Base-by-base conservation (phyloP, 2,329 filamentous ascomycete genomes). In the Gnomoniopsis sp. region DNA sequence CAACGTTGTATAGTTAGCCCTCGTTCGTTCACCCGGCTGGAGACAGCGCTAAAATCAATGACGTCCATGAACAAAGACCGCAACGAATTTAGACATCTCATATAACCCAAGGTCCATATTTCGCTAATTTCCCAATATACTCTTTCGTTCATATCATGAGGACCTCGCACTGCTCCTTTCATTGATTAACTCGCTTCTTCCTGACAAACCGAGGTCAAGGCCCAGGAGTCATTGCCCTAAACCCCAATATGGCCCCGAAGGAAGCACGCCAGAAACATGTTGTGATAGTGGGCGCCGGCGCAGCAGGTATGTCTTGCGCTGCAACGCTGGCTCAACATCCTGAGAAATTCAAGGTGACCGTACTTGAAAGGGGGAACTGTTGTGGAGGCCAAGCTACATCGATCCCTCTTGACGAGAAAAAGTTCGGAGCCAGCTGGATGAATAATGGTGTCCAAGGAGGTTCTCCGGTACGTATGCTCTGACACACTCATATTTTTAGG, bases 261-360 rank as follows among this genome's bases (percentile, higher is more conserved):
- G 48, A 55, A 17, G 36, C 43, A 21, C 53, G 12, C 19, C 59
- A 66, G 57, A 82, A 81, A 64, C 80, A 77, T 62, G 74, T 88
- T 21, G 77, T 84, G 12, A 76, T 88, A 23, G 77, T 88, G 30
- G 85, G 85, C 3, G 85, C 81, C 33, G 86, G 85, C 26, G 85
- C 84, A 41, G 82, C 85, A 48, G 86, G 85, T 69, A 84, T 81
- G 82, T 84, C 84, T 56, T 89, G 86, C 69, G 87, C 87, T 12
- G 79, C 86, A 33, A 87, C 87, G 33, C 78, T 90, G 30, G 80
- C 85, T 49, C 80, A 88, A 50, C 85, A 89, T 62, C 83, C 83
- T 0, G 80, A 88, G 41, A 82, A 80, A 62, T 90, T 87, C 72
- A 80, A 85, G 47, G 78, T 90, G 14, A 89, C 86, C 0, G 65